These are phyloP conservation scores for Entelexis sorbosivorans DNA, from an alignment of 1,139 yeast genomes.

Conservation along the genomic window DNA sequence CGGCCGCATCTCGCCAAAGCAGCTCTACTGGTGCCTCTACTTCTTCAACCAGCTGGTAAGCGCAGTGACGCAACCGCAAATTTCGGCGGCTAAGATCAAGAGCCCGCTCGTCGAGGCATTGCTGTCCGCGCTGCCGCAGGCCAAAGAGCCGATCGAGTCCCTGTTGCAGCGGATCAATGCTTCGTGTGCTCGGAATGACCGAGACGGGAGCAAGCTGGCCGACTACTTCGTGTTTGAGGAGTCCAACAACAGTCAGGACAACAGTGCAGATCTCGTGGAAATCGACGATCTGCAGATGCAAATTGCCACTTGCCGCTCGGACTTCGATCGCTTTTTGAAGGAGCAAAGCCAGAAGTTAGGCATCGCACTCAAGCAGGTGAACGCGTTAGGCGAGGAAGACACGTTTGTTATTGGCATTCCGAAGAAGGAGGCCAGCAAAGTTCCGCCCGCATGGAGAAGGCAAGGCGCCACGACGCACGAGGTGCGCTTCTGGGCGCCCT, in stretches of 20 bases:
- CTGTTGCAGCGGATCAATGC: slow-evolving; percentile 48
- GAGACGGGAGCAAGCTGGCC: slow-evolving; percentile 30
- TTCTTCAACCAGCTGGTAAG: slow-evolving; percentile 26
- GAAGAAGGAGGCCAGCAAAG: slow-evolving; percentile 42
- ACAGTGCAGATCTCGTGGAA: background rate
- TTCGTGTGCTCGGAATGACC: slow-evolving; percentile 38
- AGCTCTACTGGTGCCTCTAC: slow-evolving; percentile 49
- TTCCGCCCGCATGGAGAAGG: slow-evolving; percentile 69
- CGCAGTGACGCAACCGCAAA: slow-evolving; percentile 21
- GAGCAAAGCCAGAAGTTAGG: slow-evolving; percentile 39
- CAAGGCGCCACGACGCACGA: slow-evolving; percentile 61
- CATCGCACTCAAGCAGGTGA: slow-evolving; percentile 49
- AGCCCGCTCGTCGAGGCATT: slow-evolving; percentile 27
- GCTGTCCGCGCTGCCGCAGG: slow-evolving; percentile 22
- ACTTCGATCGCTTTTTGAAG: slow-evolving; percentile 43
- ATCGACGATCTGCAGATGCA: slow-evolving; percentile 9
- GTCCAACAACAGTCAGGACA: slow-evolving; percentile 21
- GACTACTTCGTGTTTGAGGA: slow-evolving; percentile 27
- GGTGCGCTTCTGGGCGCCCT: slow-evolving; percentile 63
- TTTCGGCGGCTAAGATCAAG: slow-evolving; percentile 25
- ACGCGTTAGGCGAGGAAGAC: slow-evolving; percentile 46
- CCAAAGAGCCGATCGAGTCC: slow-evolving; percentile 21
- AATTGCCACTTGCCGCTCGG: slow-evolving; percentile 29
- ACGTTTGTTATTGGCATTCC: slow-evolving; percentile 53
- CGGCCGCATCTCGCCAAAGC: slow-evolving; percentile 48